phyloP scores from a whole-genome alignment of 2,329 filamentous ascomycete genomes.

The Cercospora zeae-maydis region DNA sequence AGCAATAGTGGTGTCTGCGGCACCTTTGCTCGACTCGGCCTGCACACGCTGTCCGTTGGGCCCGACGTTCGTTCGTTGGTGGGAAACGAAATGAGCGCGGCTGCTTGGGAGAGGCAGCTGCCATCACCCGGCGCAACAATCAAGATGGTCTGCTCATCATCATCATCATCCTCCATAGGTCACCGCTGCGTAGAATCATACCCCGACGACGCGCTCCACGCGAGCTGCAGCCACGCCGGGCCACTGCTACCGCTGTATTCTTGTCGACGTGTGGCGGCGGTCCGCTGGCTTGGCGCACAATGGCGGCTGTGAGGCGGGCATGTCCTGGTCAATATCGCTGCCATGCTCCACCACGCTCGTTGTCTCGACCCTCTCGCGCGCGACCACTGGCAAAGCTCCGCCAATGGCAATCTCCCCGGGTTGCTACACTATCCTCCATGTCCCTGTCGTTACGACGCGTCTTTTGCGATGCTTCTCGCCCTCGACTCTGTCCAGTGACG shows the following conservation, averaged over 20 bases:
- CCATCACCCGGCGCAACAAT: too few relatives aligned
- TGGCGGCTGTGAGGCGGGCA: neutral
- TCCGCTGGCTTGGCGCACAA: conserved; percentile 1
- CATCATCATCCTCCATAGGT: neutral
- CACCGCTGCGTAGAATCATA: neutral
- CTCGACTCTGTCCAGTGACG: neutral
- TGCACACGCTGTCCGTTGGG: conserved; percentile 2
- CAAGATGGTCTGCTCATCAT: neutral
- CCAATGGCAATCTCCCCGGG: conserved; percentile 15
- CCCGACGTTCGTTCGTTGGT: neutral
- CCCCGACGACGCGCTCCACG: conserved; percentile 3
- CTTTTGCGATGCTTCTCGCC: conserved; percentile 1
- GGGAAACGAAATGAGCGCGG: neutral
- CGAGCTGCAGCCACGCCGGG: conserved; percentile 5
- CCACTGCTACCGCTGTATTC: neutral
- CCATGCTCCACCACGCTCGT: neutral
- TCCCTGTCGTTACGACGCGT: conserved; percentile 10
- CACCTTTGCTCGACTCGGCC: too few relatives aligned
- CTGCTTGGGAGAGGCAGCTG: neutral
- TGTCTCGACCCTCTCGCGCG: conserved; percentile 11
- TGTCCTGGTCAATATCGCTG: conserved; percentile 6
- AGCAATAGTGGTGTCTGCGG: conserved; percentile 3
- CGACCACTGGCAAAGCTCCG: neutral
- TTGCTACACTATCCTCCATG: conserved; percentile 11
- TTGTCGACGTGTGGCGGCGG: neutral